Conservation (phyloP, 306 rosid genomes). For the Corylus americana region DNA sequence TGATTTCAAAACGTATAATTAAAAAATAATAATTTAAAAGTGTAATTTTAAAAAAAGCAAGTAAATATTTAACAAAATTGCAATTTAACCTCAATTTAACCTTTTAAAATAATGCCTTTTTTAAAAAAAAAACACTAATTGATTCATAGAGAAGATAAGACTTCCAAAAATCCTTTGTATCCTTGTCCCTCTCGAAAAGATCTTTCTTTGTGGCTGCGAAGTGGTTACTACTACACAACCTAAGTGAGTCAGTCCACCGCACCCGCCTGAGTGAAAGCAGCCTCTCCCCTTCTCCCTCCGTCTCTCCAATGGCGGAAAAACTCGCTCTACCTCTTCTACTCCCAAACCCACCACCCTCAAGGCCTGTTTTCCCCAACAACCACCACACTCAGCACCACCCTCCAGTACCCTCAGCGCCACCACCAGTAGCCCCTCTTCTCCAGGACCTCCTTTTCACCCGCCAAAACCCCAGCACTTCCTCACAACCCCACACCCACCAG, state of each 20-base stretch:
- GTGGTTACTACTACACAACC: neutral
- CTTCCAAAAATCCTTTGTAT: neutral
- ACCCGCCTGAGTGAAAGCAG: neutral
- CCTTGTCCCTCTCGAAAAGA: neutral
- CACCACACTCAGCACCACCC: constrained; percentile 30
- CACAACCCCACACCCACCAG: neutral
- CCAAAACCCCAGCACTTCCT: constrained; percentile 24
- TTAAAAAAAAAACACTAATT: no score
- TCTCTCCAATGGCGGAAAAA: constrained; percentile 51
- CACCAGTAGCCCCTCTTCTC: constrained; percentile 47
- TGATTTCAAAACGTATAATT: no score
- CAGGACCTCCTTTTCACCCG: constrained; percentile 40
- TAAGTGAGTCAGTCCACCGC: neutral
- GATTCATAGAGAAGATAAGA: no score
- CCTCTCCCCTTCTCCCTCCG: neutral
- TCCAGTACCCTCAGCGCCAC: constrained; percentile 34
- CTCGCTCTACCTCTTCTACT: constrained; percentile 55
- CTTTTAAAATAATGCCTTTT: no score
- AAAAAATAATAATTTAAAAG: no score
- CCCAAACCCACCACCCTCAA: constrained; percentile 54
- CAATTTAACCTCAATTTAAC: no score
- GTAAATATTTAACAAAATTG: no score
- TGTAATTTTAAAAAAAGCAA: no score
- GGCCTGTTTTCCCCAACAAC: constrained; percentile 34
- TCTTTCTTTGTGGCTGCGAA: constrained; percentile 6